phyloP scores from a whole-genome alignment of 192 early-diverging fungal genomes.

The Umbelopsis sp. region DNA sequence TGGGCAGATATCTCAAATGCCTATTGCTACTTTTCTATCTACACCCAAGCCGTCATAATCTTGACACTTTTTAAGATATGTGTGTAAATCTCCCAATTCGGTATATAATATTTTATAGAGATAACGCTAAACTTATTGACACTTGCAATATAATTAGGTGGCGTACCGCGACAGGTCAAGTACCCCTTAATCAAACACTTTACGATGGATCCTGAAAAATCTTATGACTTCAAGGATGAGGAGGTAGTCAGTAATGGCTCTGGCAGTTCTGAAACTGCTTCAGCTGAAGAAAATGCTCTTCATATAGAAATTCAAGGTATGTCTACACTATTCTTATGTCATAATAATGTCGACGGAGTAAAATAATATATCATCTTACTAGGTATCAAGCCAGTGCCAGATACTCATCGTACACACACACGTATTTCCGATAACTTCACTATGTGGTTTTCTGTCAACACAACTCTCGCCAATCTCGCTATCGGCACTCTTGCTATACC shows the following conservation, averaged over 20 bases:
- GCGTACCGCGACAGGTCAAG: background rate
- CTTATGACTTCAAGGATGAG: background rate
- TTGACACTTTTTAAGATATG: background rate
- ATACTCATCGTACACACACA: background rate
- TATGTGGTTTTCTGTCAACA: conserved; percentile 11
- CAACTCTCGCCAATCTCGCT: background rate
- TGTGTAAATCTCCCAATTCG: background rate
- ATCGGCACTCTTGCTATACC: conserved; percentile 3
- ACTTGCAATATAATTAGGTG: background rate
- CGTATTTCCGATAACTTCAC: background rate
- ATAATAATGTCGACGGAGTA: background rate
- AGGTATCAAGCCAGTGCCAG: conserved; percentile 4
- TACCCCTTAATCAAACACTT: background rate
- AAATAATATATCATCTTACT: background rate
- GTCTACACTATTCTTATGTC: background rate
- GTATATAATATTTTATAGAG: background rate
- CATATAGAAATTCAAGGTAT: conserved; percentile 3
- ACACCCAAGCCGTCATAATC: background rate
- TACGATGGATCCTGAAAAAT: background rate
- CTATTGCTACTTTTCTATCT: conserved; percentile 1
- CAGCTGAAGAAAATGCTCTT: background rate
- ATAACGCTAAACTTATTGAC: background rate
- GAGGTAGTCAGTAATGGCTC: background rate
- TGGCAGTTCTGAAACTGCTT: background rate
- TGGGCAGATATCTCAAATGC: background rate